A percentile compares a stretch with the other conserved stretches of the same genome.
Conservation (phyloP, 225 moss, liverwort and hornwort genomes). For the Antitrichia curtipendula region DNA sequence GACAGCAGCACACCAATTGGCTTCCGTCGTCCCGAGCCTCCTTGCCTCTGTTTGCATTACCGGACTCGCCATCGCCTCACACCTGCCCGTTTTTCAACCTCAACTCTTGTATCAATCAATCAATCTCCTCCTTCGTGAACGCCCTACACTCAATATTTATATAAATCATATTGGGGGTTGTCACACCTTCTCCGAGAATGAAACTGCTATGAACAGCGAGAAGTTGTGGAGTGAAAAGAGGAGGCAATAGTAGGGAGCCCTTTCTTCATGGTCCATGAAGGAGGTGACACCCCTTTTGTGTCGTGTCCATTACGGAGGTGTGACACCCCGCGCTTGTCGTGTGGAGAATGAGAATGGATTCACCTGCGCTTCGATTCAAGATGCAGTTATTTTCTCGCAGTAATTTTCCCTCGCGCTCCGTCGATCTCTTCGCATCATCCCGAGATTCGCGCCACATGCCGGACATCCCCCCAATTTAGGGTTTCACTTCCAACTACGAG, state of each 20-base stretch:
- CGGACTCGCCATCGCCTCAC: not conserved
- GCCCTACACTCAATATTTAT: not conserved
- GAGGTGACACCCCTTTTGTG: no score
- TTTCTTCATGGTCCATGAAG: no score
- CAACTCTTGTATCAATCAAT: not conserved
- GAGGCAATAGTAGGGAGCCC: no score
- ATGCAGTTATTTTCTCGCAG: no score
- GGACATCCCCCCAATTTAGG: not conserved
- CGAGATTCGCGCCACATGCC: not conserved
- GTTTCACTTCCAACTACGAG: not conserved
- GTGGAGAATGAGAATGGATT: no score
- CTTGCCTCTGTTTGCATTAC: constrained; percentile 4
- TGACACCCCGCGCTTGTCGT: no score
- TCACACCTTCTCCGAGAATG: no score
- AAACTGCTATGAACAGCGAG: no score
- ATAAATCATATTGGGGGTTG: not conserved
- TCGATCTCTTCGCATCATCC: not conserved
- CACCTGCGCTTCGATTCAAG: no score
- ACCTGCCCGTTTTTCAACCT: not conserved
- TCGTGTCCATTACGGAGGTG: no score
- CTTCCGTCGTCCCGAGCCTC: constrained; percentile 14
- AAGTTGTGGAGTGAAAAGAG: no score
- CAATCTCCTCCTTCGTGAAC: not conserved
- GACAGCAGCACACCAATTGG: constrained; percentile 25
- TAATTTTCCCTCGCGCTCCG: not conserved